These are phyloP conservation scores for Musa schizocarpa DNA, from an alignment of 176 grass and related monocot species.

Conservation along the genomic window DNA sequence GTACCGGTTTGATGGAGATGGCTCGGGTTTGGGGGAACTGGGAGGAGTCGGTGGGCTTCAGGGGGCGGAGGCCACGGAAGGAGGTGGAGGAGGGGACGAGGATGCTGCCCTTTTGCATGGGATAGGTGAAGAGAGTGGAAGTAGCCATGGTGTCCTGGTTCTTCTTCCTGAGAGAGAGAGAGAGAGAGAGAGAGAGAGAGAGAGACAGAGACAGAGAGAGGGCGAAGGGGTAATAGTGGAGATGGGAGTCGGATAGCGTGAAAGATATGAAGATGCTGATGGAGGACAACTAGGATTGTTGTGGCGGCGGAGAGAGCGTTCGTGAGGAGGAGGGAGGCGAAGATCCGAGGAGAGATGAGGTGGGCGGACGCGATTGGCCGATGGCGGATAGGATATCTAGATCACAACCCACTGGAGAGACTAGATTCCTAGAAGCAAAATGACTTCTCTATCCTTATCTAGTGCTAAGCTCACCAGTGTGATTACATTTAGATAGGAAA, in stretches of 20 bases:
- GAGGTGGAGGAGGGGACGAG: constrained; percentile 11
- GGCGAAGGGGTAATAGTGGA: neutral
- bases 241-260: neutral
- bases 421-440: too few relatives aligned
- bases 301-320: neutral
- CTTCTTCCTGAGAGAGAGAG: neutral
- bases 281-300: neutral
- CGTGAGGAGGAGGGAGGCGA: neutral
- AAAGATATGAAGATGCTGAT: neutral
- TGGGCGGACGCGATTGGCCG: neutral
- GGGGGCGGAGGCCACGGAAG: constrained; percentile 37
- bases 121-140: neutral
- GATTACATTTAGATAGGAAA: too few relatives aligned
- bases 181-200: neutral
- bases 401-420: neutral
- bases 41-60: constrained; percentile 19
- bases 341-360: neutral
- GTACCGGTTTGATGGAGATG: neutral
- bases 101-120: constrained; percentile 5
- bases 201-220: neutral
- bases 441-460: too few relatives aligned
- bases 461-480: too few relatives aligned
- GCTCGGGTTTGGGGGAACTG: constrained; percentile 4
- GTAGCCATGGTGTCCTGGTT: neutral
- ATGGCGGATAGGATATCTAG: neutral